Base-by-base conservation (phyloP, 2,329 filamentous ascomycete genomes). In the Stromatinia cepivora region DNA sequence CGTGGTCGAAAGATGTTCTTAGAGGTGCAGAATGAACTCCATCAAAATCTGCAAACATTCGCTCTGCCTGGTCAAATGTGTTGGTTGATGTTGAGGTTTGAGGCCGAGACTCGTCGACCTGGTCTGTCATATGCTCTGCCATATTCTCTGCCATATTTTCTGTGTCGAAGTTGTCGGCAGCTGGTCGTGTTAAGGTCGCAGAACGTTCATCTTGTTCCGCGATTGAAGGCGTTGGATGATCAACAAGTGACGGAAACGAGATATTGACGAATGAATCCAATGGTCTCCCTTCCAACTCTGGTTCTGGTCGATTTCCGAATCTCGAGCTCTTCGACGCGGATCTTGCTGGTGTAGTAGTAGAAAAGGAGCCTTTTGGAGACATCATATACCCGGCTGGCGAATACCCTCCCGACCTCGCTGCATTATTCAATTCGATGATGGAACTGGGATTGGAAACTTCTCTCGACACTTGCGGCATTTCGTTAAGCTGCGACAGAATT, bases 11-110 rank as follows among this genome's bases (percentile, higher is more conserved):
- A n/a, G 70, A 56, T 25, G 69, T 72, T 56, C 68, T 71, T n/a
- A 66, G 48, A 5, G 71, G 70, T 48, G 75, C 68, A 77, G 88
- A 92, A 77, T 94, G 91, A 20, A 90, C 89, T 50, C 92, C 92
- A 77, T 95, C 92, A 76, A 95, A 95, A 77, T 94, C 91, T 54
- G 88, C 86, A 81, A 94, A 95, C 4, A 91, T 86, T 52, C 85
- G 81, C 71, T 88, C 82, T 25, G 87, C 87, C 77, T 91, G 88
- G 45, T 90, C 88, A 69, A 84, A 88, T 2, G 90, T 91, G 53
- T 73, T 74, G 42, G 73, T 73, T 28, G 77, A 77, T 11, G 74
- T 71, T 53, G 75, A 71, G 15, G 75, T 77, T 45, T 71, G 53
- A 13, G 76, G 76, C 46, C 74, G 70, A 54, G 57, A 36, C 28